Conservation (phyloP, 305 asterid species). For the Caryopteris hybrid region DNA sequence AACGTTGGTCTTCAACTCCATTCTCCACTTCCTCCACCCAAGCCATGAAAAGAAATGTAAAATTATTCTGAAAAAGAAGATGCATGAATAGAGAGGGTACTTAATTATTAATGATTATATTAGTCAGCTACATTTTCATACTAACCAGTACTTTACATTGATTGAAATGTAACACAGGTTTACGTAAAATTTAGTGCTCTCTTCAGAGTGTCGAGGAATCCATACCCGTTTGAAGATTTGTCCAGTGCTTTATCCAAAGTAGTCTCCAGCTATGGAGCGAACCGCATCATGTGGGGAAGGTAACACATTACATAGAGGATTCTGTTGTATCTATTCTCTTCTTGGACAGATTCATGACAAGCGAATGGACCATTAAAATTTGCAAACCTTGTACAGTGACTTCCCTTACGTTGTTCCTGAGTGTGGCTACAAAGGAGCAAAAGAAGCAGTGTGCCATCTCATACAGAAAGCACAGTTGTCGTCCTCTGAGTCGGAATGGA, state of each 20-base stretch:
- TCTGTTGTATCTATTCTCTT: not conserved
- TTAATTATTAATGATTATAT: too few species aligned
- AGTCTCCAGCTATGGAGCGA: conserved; percentile 74
- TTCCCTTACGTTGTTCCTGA: conserved; percentile 72
- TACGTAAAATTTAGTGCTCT: conserved; percentile 77
- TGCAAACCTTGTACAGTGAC: conserved; percentile 44
- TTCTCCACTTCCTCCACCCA: too few species aligned
- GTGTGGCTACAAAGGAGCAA: conserved; percentile 79
- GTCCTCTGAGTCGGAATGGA: conserved; percentile 59
- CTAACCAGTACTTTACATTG: not conserved
- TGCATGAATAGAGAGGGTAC: too few species aligned
- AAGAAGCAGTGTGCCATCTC: conserved; percentile 48
- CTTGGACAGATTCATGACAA: too few species aligned
- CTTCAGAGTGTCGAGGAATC: conserved; percentile 68
- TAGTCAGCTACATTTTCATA: not conserved
- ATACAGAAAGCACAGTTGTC: conserved; percentile 39
- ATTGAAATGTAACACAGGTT: conserved; percentile 41
- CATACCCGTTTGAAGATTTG: conserved; percentile 64
- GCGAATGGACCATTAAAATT: not conserved
- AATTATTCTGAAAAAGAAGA: too few species aligned
- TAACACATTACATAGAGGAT: conserved; percentile 6
- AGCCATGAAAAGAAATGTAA: too few species aligned
- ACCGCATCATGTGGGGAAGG: conserved; percentile 97
- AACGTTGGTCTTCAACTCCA: too few species aligned
- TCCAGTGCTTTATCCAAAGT: conserved; percentile 39